Conservation (phyloP, 352 stramenopile species). For the Phytophthora brassicae region DNA sequence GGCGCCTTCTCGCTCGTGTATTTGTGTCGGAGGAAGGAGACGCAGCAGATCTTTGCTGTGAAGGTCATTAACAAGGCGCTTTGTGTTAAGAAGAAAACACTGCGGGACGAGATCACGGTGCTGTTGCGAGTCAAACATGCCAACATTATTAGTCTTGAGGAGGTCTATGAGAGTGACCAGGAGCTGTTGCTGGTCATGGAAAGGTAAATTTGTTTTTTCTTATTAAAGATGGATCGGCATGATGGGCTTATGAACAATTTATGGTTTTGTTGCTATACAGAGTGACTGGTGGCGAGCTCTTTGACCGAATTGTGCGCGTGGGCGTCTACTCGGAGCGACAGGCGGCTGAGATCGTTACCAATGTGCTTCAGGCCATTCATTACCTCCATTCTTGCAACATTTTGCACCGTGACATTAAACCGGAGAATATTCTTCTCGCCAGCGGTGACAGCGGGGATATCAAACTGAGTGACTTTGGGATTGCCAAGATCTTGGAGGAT, state of each 20-base stretch:
- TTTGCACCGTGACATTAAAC: constrained; percentile 82
- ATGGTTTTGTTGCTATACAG: constrained; percentile 26
- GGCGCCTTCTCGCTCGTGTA: constrained; percentile 87
- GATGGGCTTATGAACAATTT: background rate
- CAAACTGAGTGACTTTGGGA: constrained; percentile 85
- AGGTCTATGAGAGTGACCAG: constrained; percentile 86
- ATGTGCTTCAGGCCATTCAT: constrained; percentile 70
- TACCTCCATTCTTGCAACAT: constrained; percentile 86
- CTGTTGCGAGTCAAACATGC: constrained; percentile 83
- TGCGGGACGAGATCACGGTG: constrained; percentile 88
- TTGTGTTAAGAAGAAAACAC: constrained; percentile 85
- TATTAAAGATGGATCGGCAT: background rate
- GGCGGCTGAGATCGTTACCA: constrained; percentile 69
- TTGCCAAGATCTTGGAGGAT: constrained; percentile 83
- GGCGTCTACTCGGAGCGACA: constrained; percentile 84
- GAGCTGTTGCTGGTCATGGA: constrained; percentile 89
- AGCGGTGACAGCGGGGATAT: constrained; percentile 74
- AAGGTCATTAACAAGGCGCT: constrained; percentile 90
- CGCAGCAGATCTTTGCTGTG: constrained; percentile 80
- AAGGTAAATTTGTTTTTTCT: constrained; percentile 33
- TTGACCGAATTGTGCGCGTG: constrained; percentile 81
- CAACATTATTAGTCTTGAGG: constrained; percentile 88
- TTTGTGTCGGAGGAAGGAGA: constrained; percentile 78
- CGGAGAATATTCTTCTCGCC: constrained; percentile 80
- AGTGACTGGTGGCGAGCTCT: constrained; percentile 84